Evolutionary conservation across 768 basidiomycete species (phyloP).

Genomic region (Lentinula raphanica): DNA sequence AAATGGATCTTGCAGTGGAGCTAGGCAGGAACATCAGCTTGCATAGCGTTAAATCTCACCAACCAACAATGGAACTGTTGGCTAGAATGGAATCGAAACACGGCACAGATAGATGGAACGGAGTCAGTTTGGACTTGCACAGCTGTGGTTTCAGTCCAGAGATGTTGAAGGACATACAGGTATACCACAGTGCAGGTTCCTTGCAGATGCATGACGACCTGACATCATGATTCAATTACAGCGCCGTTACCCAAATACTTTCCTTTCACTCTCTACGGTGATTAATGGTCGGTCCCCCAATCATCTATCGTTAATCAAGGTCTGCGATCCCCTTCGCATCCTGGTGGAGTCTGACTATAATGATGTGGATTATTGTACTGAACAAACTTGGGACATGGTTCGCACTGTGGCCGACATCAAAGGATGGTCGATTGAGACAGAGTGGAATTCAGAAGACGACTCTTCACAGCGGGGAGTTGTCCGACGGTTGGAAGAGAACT

Average conservation of each 20-base stretch:
- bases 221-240: conserved; percentile 25
- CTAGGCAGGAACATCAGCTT: conserved; percentile 73
- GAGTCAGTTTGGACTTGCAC: conserved; percentile 84
- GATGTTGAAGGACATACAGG: conserved; percentile 72
- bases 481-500: conserved; percentile 63
- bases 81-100: conserved; percentile 52
- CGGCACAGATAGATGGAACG: conserved; percentile 48
- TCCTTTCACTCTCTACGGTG: conserved; percentile 80
- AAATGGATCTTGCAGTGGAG: conserved; percentile 81
- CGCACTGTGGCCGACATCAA: conserved; percentile 66
- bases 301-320: conserved; percentile 57
- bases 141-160: conserved; percentile 82
- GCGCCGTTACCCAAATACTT: conserved; percentile 72
- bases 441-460: conserved; percentile 39
- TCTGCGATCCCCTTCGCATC: conserved; percentile 60
- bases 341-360: conserved; percentile 87
- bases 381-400: conserved; percentile 75
- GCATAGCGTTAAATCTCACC: conserved; percentile 79
- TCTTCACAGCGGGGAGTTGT: conserved; percentile 56
- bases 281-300: conserved; percentile 73
- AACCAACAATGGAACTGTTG: conserved; percentile 65
- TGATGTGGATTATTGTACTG: conserved; percentile 50
- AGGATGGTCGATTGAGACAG: conserved; percentile 68
- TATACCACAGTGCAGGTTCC: conserved; percentile 22
- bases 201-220: neutral